phyloP scores from a whole-genome alignment of 139 green algal species.

The Micractinium conductrix region DNA sequence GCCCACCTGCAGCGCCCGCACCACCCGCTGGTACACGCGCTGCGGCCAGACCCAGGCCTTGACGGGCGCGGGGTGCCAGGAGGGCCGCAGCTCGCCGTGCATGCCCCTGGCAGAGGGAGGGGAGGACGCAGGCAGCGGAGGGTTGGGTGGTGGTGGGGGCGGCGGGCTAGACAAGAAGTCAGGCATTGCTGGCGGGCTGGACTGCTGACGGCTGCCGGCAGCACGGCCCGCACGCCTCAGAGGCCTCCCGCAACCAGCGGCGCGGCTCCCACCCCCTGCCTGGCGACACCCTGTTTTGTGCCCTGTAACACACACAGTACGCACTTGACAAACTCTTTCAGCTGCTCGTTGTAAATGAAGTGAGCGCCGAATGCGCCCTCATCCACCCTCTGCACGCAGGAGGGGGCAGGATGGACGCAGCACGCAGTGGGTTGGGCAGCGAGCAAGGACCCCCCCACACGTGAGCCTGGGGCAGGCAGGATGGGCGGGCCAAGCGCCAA shows the following conservation, averaged over 20 bases:
- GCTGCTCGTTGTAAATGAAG: conserved; percentile 13
- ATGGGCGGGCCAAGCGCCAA: neutral
- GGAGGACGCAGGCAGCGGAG: neutral
- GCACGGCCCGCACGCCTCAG: too few species aligned
- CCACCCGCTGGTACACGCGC: neutral
- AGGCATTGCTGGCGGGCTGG: neutral
- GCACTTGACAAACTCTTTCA: conserved; percentile 30
- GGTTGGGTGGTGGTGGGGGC: neutral
- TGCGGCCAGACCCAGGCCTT: neutral
- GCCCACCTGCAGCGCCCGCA: neutral
- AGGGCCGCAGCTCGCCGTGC: neutral
- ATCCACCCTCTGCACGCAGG: neutral
- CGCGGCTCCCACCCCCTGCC: neutral
- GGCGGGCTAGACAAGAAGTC: neutral
- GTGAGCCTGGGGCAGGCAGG: neutral
- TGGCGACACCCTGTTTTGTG: too few species aligned
- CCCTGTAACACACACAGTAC: neutral
- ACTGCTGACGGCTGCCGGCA: neutral
- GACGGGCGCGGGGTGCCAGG: neutral
- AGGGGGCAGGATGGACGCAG: neutral
- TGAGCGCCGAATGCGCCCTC: neutral
- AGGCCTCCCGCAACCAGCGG: too few species aligned
- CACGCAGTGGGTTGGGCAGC: neutral
- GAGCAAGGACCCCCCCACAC: neutral
- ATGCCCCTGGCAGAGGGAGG: neutral